Evolutionary conservation across 148 eudicot species (phyloP).

Genomic region (Persicaria tinctoria): DNA sequence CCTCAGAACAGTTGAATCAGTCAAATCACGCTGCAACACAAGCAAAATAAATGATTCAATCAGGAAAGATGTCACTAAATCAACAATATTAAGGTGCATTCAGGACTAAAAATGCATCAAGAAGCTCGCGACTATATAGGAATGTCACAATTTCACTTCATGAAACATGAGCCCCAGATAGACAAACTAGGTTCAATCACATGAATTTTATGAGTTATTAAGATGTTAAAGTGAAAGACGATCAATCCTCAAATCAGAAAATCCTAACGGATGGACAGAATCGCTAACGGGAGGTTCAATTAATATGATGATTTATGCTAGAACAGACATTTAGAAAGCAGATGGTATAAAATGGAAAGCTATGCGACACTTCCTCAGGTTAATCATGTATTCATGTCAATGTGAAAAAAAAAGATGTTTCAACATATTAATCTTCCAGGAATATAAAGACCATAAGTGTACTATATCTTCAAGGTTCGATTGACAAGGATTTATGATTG

Average conservation of each 20-base stretch:
- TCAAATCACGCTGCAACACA: slow-evolving; percentile 74
- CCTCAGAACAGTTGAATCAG: slow-evolving; percentile 95
- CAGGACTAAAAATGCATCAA: neutral
- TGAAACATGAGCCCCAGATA: neutral
- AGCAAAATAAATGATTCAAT: neutral
- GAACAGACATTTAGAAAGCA: neutral
- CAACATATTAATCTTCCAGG: neutral
- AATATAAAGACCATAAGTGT: neutral
- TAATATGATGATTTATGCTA: neutral
- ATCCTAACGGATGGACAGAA: neutral
- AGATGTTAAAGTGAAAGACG: neutral
- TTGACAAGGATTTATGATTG: neutral
- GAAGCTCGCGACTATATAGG: neutral
- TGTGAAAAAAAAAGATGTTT: neutral
- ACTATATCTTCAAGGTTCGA: neutral
- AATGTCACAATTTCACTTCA: neutral
- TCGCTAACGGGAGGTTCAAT: neutral
- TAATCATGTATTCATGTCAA: neutral
- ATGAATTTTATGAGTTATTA: neutral
- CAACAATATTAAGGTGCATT: neutral
- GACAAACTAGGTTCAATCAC: neutral
- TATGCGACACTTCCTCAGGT: neutral
- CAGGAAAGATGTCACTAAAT: neutral
- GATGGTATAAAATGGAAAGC: neutral
- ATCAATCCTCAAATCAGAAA: neutral